Evolutionary conservation across 2,329 filamentous ascomycete species (phyloP).

Genomic region (Ophiocordyceps australis): DNA sequence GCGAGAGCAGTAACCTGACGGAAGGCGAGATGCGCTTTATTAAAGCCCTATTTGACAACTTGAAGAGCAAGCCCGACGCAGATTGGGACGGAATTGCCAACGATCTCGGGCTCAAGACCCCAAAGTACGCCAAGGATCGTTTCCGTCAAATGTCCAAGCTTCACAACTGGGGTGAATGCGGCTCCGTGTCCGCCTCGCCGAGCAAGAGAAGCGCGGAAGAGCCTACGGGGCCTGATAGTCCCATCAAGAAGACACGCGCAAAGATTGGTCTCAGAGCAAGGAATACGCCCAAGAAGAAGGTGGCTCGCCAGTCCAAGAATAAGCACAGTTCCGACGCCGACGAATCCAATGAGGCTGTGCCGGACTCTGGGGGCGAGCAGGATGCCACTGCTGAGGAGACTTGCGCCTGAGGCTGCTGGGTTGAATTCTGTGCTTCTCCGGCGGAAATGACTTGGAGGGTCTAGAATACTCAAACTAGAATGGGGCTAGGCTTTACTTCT

Average conservation of each 20-base stretch:
- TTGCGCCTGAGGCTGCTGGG: no score
- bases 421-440: no score
- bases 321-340: constrained; percentile 3
- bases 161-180: constrained; percentile 17
- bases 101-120: constrained; percentile 17
- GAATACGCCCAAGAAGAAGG: no score
- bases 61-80: constrained; percentile 19
- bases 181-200: constrained; percentile 5
- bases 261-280: no score
- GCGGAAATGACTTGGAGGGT: no score
- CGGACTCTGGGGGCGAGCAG: no score
- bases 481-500: no score
- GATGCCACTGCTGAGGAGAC: no score
- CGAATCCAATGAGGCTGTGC: no score
- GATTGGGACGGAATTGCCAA: constrained; percentile 20
- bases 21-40: constrained; percentile 18
- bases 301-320: constrained; percentile 2
- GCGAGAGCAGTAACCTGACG: constrained; percentile 10
- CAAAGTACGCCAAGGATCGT: constrained; percentile 21
- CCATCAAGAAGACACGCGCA: constrained; percentile 14
- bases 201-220: constrained; percentile 8
- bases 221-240: constrained; percentile 6
- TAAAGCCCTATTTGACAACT: constrained; percentile 21
- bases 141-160: constrained; percentile 20
- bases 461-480: no score